Percentiles rank a stretch among this genome's conserved stretches.
phyloP scores from a whole-genome alignment of 1,284 basidiomycete genomes.

The Puccinia polysora region DNA sequence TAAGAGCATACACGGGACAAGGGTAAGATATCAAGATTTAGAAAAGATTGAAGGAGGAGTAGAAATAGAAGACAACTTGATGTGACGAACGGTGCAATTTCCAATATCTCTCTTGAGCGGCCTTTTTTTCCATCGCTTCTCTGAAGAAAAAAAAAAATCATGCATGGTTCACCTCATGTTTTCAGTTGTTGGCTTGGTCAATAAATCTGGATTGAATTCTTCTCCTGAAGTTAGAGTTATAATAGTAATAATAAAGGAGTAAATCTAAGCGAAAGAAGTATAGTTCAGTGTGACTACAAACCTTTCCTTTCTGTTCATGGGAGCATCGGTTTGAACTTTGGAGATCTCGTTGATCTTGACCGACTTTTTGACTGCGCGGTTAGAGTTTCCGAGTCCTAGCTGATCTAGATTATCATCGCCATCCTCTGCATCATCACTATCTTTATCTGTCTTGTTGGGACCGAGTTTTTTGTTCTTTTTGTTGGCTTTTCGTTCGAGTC shows the following conservation, averaged over 20 bases:
- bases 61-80: too few relatives aligned
- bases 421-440: slow-evolving; percentile 54
- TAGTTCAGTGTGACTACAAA: slow-evolving; percentile 50
- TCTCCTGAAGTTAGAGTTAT: too few relatives aligned
- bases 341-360: slow-evolving; percentile 43
- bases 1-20: too few relatives aligned
- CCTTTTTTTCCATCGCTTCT: slow-evolving; percentile 81
- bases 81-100: slow-evolving; percentile 66
- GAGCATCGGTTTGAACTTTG: slow-evolving; percentile 45
- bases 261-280: not conserved
- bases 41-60: not conserved
- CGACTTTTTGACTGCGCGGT: slow-evolving; percentile 44
- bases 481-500: slow-evolving; percentile 28
- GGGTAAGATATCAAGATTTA: not conserved
- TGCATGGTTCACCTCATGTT: too few relatives aligned
- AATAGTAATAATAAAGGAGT: too few relatives aligned
- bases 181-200: too few relatives aligned
- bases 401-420: slow-evolving; percentile 59
- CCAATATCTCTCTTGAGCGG: slow-evolving; percentile 70
- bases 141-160: too few relatives aligned
- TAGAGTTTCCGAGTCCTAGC: slow-evolving; percentile 56
- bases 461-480: slow-evolving; percentile 45
- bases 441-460: too few relatives aligned
- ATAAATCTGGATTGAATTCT: too few relatives aligned
- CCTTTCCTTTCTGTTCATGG: slow-evolving; percentile 64